phyloP scores from a whole-genome alignment of 768 basidiomycete species.

The Tulasnella sp. region DNA sequence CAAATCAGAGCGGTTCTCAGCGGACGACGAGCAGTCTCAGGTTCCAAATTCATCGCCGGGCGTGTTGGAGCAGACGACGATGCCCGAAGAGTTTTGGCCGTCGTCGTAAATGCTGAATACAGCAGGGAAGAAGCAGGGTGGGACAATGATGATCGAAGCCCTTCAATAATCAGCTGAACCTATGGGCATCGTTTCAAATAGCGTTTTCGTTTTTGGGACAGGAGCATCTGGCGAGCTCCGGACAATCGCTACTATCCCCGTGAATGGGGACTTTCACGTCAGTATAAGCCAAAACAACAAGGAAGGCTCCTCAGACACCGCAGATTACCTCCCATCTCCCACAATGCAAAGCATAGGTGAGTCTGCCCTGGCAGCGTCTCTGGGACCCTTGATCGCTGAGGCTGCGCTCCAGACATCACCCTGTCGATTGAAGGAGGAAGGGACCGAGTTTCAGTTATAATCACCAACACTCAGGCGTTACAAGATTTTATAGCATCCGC shows the following conservation, averaged over 20 bases:
- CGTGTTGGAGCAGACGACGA: neutral
- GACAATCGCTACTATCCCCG: neutral
- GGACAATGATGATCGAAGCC: neutral
- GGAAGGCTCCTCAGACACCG: neutral
- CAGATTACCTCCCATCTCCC: neutral
- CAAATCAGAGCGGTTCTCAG: neutral
- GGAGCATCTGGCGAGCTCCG: neutral
- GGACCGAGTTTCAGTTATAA: neutral
- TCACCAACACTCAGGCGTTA: neutral
- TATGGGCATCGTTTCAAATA: neutral
- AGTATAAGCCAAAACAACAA: neutral
- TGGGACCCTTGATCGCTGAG: neutral
- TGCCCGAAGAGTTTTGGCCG: slow-evolving; percentile 14
- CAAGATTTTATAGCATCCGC: neutral
- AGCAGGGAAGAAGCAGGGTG: slow-evolving; percentile 17
- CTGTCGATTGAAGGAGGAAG: neutral
- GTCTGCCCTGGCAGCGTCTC: neutral
- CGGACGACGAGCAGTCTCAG: neutral
- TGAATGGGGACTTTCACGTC: neutral
- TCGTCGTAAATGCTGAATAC: slow-evolving; percentile 17
- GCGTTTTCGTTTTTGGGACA: slow-evolving; percentile 9
- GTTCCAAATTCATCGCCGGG: neutral
- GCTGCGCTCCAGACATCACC: neutral
- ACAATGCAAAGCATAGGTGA: neutral
- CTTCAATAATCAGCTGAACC: neutral